Evolutionary conservation across 129 eudicot species (phyloP).

Genomic region (Calendula officinalis): DNA sequence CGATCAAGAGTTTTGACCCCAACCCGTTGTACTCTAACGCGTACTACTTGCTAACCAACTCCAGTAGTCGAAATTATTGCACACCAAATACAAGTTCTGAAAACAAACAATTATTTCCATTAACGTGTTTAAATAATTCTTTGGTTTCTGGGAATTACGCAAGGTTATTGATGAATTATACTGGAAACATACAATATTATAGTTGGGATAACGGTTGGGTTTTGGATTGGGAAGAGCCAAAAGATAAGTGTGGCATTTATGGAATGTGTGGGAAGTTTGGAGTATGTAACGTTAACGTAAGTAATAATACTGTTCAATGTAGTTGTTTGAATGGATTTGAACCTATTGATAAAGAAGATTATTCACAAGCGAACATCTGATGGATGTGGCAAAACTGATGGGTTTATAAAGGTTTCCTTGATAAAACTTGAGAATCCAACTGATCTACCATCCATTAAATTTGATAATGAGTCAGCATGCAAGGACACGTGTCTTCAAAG

Average conservation of each 20-base stretch:
- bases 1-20: background rate
- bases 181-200: slow-evolving; percentile 31
- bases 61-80: background rate
- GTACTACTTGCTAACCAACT: background rate
- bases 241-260: slow-evolving; percentile 20
- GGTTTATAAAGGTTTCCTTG: background rate
- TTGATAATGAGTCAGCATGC: slow-evolving; percentile 11
- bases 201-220: slow-evolving; percentile 14
- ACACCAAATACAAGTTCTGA: too few relatives aligned
- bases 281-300: background rate
- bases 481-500: slow-evolving; percentile 1
- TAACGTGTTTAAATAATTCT: background rate
- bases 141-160: background rate
- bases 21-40: slow-evolving; percentile 4
- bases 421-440: slow-evolving; percentile 11
- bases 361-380: background rate
- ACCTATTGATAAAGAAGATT: background rate
- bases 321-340: slow-evolving; percentile 38
- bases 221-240: slow-evolving; percentile 30
- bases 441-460: too few relatives aligned
- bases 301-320: slow-evolving; percentile 2
- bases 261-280: slow-evolving; percentile 32
- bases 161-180: slow-evolving; percentile 31
- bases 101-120: background rate
- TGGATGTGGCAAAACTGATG: background rate